Base-by-base conservation (phyloP, 2,329 filamentous ascomycete species). In the Xylaria multiplex region DNA sequence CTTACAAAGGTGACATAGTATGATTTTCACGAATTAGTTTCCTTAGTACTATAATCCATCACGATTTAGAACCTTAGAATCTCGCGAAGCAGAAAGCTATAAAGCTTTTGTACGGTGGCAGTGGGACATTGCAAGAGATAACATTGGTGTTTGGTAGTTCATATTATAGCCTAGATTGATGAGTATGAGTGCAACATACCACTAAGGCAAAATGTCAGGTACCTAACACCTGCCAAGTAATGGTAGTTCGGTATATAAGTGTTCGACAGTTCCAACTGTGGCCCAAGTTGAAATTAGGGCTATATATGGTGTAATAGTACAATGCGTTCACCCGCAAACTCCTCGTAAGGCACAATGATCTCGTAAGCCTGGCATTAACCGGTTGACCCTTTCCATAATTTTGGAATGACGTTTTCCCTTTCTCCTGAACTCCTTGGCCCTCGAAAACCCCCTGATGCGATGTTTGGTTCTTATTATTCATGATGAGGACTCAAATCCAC, bases 361-460 rank as follows among this genome's bases (percentile, higher is more conserved):
- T 65, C 66, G 37, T 68, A 59, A 65, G 55, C 55, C 55, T 63
- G 45, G 40, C 56, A 35, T 63, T 66, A 62, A 27, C 65, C 54
- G 45, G 27, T 14, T 52, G 42, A 56, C 46, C 56, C 45, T 37
- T 49, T 32, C 43, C 48, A 58, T 61, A 45, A 59, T 32, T 53
- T 54, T 53, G 32, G 8, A 61, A 68, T 35, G 37, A 27, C 53
- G 27, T 64, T 68, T 68, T 59, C 63, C 46, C 57, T 8, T 37
- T 37, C 55, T 56, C 66, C 66, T 61, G n/a, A 69, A 66, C 67
- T 67, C 67, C 67, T 56, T 59, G n/a, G 5, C 50, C 64, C 48
- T 24, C 48, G 24, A 54, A 50, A 42, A 30, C 48, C 42, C 16
- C 54, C n/a, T 24, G 3, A 69, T 62, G 60, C 61, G 62, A 52